Evolutionary conservation across 495 filamentous ascomycete genomes (phyloP).

Genomic region (Penicillium odoratum): DNA sequence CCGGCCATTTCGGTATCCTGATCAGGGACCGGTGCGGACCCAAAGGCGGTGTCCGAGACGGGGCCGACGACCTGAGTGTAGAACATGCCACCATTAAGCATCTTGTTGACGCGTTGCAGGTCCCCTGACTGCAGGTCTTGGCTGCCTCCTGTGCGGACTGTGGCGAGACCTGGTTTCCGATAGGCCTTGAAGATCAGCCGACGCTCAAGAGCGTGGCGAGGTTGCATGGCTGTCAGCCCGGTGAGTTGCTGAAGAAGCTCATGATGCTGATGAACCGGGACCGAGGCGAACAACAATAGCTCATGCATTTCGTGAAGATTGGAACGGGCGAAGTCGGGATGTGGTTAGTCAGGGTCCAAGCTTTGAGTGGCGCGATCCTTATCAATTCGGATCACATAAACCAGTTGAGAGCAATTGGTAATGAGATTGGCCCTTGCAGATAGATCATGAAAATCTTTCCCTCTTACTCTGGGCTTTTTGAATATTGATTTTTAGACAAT

Average conservation of each 20-base stretch:
- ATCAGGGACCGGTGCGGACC: constrained; percentile 17
- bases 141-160: constrained; percentile 41
- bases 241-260: constrained; percentile 68
- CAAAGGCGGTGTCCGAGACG: constrained; percentile 35
- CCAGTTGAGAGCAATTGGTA: constrained; percentile 8
- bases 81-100: constrained; percentile 52
- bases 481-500: too few relatives aligned
- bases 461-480: neutral
- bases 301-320: constrained; percentile 41
- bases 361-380: constrained; percentile 17
- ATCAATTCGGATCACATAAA: constrained; percentile 8
- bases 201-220: constrained; percentile 57
- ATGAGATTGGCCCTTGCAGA: constrained; percentile 2
- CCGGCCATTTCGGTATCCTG: constrained; percentile 37
- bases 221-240: constrained; percentile 67
- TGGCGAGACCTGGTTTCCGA: constrained; percentile 42
- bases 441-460: neutral
- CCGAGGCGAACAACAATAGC: constrained; percentile 50
- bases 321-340: constrained; percentile 31
- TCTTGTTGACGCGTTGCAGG: constrained; percentile 45
- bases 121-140: constrained; percentile 45
- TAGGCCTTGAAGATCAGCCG: constrained; percentile 67
- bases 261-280: constrained; percentile 46
- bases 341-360: constrained; percentile 29
- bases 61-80: constrained; percentile 51